Evolutionary conservation across 345 rosid species (phyloP), one percentile per base, ranked within the genome.

Genomic region (Bruguiera gymnorhiza): DNA sequence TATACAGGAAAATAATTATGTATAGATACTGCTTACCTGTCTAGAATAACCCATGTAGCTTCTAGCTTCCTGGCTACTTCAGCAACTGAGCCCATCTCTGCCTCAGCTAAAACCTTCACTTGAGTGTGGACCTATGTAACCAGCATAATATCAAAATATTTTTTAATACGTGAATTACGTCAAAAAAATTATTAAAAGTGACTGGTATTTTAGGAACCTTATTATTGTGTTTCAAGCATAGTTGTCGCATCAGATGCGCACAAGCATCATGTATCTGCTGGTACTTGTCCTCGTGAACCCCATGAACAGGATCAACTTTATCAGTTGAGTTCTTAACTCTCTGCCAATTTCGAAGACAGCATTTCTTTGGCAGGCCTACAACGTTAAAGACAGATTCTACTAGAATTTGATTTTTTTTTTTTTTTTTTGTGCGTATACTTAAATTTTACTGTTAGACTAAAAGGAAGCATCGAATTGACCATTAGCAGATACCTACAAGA

Each of bases 11-110:
- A 54, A 20, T 19, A 16, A 8, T 31, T 30, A 51, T 19, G 20
- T 18, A 24, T 23, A 24, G 19, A 8, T 21, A 19, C 36, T 58
- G 6, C 26, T 36, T 36, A 52, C 83, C 70, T 61, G 57, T 82
- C 86, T 23, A 82, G 61, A 60, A 82, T 68, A 2, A 79, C 81
- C 83, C 83, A 79, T 39, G 75, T 69, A 2, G 83, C 81, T 60
- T 74, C 71, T 23, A 79, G 55, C 55, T 67, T 69, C 46, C 36
- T 39, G 60, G 86, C 81, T 39, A 66, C 64, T 24, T 62, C 19
- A 20, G 83, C 83, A 27, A 79, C 78, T 2, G 81, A 77, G 43
- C 81, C 79, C 1, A 57, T 29, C 62, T 60, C 61, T 53, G 81
- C 77, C 66, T 79, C 66, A 29, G 70, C 60, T 55, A 74, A 20